Evolutionary conservation across 23 red algal species (phyloP), one percentile per base, ranked within the genome.

Genomic region (Chondrus crispus): DNA sequence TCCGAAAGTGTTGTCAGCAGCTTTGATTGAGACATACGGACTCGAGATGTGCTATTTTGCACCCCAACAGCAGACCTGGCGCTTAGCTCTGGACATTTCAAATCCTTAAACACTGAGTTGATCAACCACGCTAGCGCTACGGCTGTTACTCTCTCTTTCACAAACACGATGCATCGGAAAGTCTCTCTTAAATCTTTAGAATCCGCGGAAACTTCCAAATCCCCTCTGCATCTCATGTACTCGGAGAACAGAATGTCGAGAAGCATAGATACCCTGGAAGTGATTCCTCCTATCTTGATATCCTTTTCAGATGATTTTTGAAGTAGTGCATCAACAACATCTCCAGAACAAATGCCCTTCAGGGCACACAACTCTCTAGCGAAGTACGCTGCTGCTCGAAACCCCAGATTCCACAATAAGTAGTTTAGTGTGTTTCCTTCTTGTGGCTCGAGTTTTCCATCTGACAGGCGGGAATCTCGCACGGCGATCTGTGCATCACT

Each of bases 151-250:
- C 89, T 41, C 55, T 84, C 77, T 32, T 83, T 32, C 41, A 84
- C 74, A 41, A 92, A 92, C 19, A 92, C 79, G 47, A 92, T 92
- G n/a, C 77, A 54, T 22, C 89, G 75, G 73, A 92, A 92, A 38
- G 18, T 51, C n/a, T 90, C 72, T 35, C 18, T 22, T 43, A 20
- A 30, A 1, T 35, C 36, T 12, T 4, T 3, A 37, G 78, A 49
- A 55, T 37, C 26, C 26, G 41, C 28, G 48, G 52, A 80, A 47
- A 53, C 51, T 49, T 66, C 64, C 10, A 53, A 3, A 4, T 81
- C 87, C 40, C 64, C 48, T 51, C 42, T 49, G 37, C 73, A 90
- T 78, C 87, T 45, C 49, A 62, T 26, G 28, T 62, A 64, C 57
- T 90, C 87, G 29, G 49, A 64, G 80, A 39, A 90, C 19, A 90